Base-by-base conservation (phyloP, 352 stramenopile species). In the Pythium folliculosum region DNA sequence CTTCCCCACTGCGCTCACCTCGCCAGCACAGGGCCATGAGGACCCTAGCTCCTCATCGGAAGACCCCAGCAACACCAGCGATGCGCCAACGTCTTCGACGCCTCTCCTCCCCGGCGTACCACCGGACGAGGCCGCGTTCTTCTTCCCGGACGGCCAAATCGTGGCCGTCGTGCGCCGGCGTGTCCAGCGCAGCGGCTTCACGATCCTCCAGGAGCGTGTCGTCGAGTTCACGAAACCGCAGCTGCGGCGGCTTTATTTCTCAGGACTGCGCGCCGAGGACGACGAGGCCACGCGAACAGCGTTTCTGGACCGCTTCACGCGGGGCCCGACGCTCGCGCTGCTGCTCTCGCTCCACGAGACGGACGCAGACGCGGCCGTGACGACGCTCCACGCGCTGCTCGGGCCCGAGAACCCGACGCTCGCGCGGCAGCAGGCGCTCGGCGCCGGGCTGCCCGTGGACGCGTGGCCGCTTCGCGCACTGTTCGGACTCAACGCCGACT, bases 381-480 rank as follows among this genome's bases (percentile, higher is more conserved):
- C 60, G 13, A 43, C 32, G 22, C 84, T 87, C 70, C 82, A 86
- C 5, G 47, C 68, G 6, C 47, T 97, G 5, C 71, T 86, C n/a
- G 90, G 90, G 19, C 72, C 77, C 3, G 81, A 75, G 21, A 76
- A 96, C 43, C 80, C 87, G 0, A 60, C 68, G 0, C 45, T 63
- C 2, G 78, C 82, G 1, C 72, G 83, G 3, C 78, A 87, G 38
- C 68, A 84, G 23, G 77, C 74, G 10, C 63, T 88, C 2, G 70
- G 59, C 14, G 63, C 66, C 12, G 81, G 70, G 2, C 53, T 76
- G 0, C 64, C 77, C 19, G 68, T 76, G 2, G 73, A 84, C 30
- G 63, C 88, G 38, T 88, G 79, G 77, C 79, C 78, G 9, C 71
- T 97, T 52, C 83, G 83, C 25, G 90, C 84, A 13, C 52, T 93